Percentiles rank a stretch among this genome's conserved stretches.
Evolutionary conservation across 441 rosid genomes (phyloP).

Genomic region (Bocquillonia castaneifolia): DNA sequence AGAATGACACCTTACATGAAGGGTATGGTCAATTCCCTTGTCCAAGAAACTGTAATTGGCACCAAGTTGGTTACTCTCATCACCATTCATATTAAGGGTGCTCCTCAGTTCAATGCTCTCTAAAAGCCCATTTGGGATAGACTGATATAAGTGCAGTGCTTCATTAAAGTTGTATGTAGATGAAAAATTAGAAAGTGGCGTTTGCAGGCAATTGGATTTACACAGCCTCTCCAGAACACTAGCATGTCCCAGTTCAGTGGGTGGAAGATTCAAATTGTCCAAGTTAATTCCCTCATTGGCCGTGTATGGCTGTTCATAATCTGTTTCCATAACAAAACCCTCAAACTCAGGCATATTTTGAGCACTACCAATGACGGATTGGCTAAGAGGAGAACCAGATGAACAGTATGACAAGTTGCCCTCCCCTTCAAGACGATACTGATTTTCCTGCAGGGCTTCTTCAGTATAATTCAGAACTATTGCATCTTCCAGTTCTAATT

Average conservation of each 20-base stretch:
- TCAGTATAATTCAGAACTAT: slow-evolving; percentile 31
- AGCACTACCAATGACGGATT: slow-evolving; percentile 29
- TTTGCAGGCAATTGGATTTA: slow-evolving; percentile 54
- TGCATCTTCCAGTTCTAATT: slow-evolving; percentile 24
- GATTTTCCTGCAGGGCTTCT: slow-evolving; percentile 27
- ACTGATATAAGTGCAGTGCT: slow-evolving; percentile 39
- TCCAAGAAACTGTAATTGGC: slow-evolving; percentile 33
- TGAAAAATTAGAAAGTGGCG: slow-evolving; percentile 55
- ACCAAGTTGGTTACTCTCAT: slow-evolving; percentile 29
- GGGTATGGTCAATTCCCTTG: slow-evolving; percentile 31
- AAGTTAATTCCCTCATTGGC: slow-evolving; percentile 36
- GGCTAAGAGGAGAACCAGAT: slow-evolving; percentile 30
- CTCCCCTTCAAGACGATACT: slow-evolving; percentile 25
- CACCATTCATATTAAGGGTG: slow-evolving; percentile 19
- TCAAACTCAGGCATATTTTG: slow-evolving; percentile 56
- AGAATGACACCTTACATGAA: slow-evolving; percentile 39
- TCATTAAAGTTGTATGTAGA: slow-evolving; percentile 35
- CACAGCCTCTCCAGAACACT: slow-evolving; percentile 57
- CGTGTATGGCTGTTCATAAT: slow-evolving; percentile 30
- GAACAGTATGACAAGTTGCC: slow-evolving; percentile 28
- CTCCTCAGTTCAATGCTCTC: slow-evolving; percentile 40
- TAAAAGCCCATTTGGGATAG: slow-evolving; percentile 65
- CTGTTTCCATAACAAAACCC: slow-evolving; percentile 53
- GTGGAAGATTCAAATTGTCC: slow-evolving; percentile 47
- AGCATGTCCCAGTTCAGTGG: slow-evolving; percentile 46